A percentile compares a stretch with the other conserved stretches of the same genome.
These are phyloP conservation scores for Lecanicillium sp. DNA, from an alignment of 2,329 filamentous ascomycete species.

Conservation along the genomic window DNA sequence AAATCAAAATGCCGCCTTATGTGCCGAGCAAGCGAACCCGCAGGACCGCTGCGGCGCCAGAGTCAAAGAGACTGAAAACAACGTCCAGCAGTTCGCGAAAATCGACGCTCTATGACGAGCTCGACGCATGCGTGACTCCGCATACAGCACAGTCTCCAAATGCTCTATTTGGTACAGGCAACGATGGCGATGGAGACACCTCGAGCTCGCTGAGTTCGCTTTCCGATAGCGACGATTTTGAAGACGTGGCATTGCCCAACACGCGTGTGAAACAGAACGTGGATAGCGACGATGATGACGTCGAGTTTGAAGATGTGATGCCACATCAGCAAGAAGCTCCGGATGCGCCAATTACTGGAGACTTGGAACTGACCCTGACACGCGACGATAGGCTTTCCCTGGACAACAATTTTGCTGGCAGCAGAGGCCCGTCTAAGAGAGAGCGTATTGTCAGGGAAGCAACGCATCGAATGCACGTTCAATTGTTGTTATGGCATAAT, in stretches of 20 bases:
- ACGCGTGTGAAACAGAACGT: constrained; percentile 35
- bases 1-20: too few species aligned
- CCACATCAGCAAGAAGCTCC: constrained; percentile 18
- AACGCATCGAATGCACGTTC: constrained; percentile 85
- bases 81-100: constrained; percentile 33
- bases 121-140: constrained; percentile 43
- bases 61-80: constrained; percentile 15
- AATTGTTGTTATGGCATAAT: constrained; percentile 85
- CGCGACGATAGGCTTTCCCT: constrained; percentile 52
- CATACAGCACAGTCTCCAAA: constrained; percentile 34
- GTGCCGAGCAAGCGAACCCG: constrained; percentile 60
- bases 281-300: constrained; percentile 39
- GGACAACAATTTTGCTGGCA: constrained; percentile 54
- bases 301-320: constrained; percentile 54
- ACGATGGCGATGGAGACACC: constrained; percentile 35
- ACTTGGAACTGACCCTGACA: constrained; percentile 66
- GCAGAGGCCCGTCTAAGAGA: constrained; percentile 79
- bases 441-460: constrained; percentile 70
- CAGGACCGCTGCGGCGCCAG: constrained; percentile 29
- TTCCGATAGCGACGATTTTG: constrained; percentile 47
- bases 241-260: constrained; percentile 57
- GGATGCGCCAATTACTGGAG: constrained; percentile 46
- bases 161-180: constrained; percentile 34
- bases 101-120: constrained; percentile 52
- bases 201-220: constrained; percentile 44